Percentiles rank a stretch among this genome's conserved stretches.
Evolutionary conservation across 2,329 filamentous ascomycete genomes (phyloP).

Genomic region (Stachybotrys chlorohalonatus): DNA sequence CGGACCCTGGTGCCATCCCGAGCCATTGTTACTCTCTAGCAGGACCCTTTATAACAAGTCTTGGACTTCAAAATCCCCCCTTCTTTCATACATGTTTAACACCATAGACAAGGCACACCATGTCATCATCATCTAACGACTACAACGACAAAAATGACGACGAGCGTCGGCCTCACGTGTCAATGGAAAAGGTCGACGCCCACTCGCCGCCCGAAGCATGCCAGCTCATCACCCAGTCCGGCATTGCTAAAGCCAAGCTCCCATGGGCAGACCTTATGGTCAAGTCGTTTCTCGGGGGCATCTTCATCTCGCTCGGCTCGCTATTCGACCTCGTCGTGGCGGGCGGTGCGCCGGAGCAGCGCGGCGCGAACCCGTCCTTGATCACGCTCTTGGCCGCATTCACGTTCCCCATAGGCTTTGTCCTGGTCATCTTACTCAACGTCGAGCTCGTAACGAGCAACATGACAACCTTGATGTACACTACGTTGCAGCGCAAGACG

Average conservation of each 20-base stretch:
- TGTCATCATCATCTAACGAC: neutral
- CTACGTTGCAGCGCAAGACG: neutral
- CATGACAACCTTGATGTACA: neutral
- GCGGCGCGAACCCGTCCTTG: neutral
- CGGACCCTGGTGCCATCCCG: too few species aligned
- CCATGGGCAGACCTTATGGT: conserved; percentile 1
- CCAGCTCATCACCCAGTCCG: neutral
- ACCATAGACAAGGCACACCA: neutral
- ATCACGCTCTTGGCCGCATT: conserved; percentile 1
- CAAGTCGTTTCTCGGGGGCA: neutral
- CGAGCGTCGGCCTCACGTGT: neutral
- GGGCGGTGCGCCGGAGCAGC: neutral
- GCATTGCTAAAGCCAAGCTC: neutral
- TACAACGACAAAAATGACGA: neutral
- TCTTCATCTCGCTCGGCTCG: conserved; percentile 1
- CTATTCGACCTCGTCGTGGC: neutral
- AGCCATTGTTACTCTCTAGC: too few species aligned
- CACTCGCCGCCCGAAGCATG: neutral
- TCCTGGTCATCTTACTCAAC: neutral
- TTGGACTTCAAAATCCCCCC: neutral
- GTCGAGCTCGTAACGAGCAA: conserved; percentile 1
- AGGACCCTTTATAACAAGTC: neutral
- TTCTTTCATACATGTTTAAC: neutral
- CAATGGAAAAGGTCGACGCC: neutral
- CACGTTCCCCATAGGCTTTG: neutral